phyloP scores from a whole-genome alignment of 306 rosid species.

The Casuarina cunninghamiana region DNA sequence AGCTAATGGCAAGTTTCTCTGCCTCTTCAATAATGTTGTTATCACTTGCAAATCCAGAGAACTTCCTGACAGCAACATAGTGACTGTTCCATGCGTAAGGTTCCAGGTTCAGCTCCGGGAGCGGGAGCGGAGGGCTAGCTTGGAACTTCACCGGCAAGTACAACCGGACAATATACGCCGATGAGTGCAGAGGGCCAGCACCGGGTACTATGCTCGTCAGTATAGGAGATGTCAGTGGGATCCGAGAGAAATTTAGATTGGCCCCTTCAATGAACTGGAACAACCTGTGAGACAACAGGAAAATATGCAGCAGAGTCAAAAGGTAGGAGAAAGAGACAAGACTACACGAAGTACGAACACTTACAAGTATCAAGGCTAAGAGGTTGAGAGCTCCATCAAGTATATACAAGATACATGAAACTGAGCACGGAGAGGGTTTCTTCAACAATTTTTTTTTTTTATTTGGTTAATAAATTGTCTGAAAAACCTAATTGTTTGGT shows the following conservation, averaged over 20 bases:
- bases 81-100: slow-evolving; percentile 42
- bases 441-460: neutral
- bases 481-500: neutral
- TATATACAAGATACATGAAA: neutral
- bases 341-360: neutral
- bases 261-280: slow-evolving; percentile 87
- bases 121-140: slow-evolving; percentile 63
- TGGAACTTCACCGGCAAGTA: slow-evolving; percentile 74
- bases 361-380: too few relatives aligned
- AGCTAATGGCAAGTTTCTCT: slow-evolving; percentile 62
- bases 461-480: neutral
- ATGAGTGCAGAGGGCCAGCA: slow-evolving; percentile 66
- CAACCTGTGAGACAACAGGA: slow-evolving; percentile 39
- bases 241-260: slow-evolving; percentile 74
- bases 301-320: neutral
- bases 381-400: neutral
- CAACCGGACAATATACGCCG: slow-evolving; percentile 56
- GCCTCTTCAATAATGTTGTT: slow-evolving; percentile 63
- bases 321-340: neutral
- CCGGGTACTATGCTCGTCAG: slow-evolving; percentile 64
- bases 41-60: slow-evolving; percentile 74
- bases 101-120: slow-evolving; percentile 59
- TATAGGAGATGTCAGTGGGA: slow-evolving; percentile 67
- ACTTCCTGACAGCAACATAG: slow-evolving; percentile 65
- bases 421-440: neutral